These are phyloP conservation scores for Tolypocladium amazonense DNA, from an alignment of 2,329 filamentous ascomycete genomes.

Conservation along the genomic window DNA sequence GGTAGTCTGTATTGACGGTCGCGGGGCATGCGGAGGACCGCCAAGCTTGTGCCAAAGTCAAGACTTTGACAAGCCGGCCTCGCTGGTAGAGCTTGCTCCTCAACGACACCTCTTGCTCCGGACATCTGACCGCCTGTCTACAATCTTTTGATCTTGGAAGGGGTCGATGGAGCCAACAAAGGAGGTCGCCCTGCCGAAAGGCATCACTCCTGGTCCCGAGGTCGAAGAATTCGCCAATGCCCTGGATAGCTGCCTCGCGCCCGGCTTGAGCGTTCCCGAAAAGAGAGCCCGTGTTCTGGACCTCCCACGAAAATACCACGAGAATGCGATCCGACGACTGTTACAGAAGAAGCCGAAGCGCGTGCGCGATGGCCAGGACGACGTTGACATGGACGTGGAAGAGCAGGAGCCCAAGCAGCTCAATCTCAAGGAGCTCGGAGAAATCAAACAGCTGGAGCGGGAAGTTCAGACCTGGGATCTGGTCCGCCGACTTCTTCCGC, in stretches of 20 bases:
- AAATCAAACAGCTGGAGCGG: conserved; percentile 52
- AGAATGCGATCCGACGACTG: conserved; percentile 32
- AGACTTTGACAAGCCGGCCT: not conserved
- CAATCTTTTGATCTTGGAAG: not conserved
- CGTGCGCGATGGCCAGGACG: conserved; percentile 25
- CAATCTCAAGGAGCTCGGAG: conserved; percentile 6
- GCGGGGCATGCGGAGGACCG: not conserved
- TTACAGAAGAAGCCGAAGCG: conserved; percentile 18
- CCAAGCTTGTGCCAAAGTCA: not conserved
- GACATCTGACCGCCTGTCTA: not conserved
- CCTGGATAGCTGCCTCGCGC: conserved; percentile 62
- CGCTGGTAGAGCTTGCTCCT: not conserved
- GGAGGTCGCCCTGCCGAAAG: conserved; percentile 3
- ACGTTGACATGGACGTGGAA: conserved; percentile 47
- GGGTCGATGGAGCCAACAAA: conserved; percentile 17
- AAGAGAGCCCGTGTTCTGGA: conserved; percentile 57
- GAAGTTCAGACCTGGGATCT: conserved; percentile 91
- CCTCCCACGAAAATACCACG: conserved; percentile 47
- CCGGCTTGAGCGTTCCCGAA: conserved; percentile 36
- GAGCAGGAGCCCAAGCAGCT: conserved; percentile 16
- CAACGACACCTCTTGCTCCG: not conserved
- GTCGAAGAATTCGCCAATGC: conserved; percentile 79
- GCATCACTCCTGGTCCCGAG: conserved; percentile 61
- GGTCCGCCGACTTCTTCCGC: conserved; percentile 60
- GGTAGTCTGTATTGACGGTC: not conserved